Evolutionary conservation across 495 filamentous ascomycete species (phyloP).

Genomic region (Cairneyella variabilis): DNA sequence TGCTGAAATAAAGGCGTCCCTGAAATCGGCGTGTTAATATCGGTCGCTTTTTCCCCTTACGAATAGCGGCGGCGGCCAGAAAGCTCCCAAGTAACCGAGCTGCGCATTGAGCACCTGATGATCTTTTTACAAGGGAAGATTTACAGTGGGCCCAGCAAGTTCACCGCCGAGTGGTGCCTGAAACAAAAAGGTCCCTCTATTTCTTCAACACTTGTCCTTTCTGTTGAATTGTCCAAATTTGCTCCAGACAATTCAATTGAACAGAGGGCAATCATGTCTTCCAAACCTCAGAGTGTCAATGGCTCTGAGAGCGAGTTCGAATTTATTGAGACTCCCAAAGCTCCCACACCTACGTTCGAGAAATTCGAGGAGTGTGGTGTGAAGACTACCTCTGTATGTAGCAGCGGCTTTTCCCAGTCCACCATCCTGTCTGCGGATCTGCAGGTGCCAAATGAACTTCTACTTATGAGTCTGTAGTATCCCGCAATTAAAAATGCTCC

Average conservation of each 20-base stretch:
- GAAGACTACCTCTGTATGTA: conserved; percentile 63
- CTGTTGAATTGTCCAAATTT: conserved; percentile 11
- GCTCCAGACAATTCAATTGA: conserved; percentile 11
- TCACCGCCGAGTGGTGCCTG: too few relatives aligned
- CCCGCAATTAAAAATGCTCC: conserved; percentile 77
- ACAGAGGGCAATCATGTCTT: conserved; percentile 21
- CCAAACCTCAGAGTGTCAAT: conserved; percentile 26
- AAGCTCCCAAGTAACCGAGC: too few relatives aligned
- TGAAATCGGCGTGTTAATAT: too few relatives aligned
- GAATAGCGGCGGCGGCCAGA: too few relatives aligned
- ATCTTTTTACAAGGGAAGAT: too few relatives aligned
- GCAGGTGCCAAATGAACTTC: conserved; percentile 12
- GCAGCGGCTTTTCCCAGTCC: background rate
- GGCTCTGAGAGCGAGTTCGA: conserved; percentile 56
- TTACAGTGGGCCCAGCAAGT: too few relatives aligned
- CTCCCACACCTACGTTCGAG: conserved; percentile 50
- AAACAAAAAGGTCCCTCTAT: too few relatives aligned
- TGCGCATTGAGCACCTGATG: too few relatives aligned
- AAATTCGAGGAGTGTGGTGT: conserved; percentile 69
- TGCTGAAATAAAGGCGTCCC: too few relatives aligned
- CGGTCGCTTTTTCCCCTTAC: too few relatives aligned
- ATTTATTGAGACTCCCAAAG: conserved; percentile 74
- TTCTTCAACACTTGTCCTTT: conserved; percentile 3
- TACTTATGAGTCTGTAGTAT: conserved; percentile 49
- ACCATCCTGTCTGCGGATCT: background rate